These are phyloP conservation scores for Eleusine indica DNA, from an alignment of 176 grass and related monocot species.

Conservation along the genomic window DNA sequence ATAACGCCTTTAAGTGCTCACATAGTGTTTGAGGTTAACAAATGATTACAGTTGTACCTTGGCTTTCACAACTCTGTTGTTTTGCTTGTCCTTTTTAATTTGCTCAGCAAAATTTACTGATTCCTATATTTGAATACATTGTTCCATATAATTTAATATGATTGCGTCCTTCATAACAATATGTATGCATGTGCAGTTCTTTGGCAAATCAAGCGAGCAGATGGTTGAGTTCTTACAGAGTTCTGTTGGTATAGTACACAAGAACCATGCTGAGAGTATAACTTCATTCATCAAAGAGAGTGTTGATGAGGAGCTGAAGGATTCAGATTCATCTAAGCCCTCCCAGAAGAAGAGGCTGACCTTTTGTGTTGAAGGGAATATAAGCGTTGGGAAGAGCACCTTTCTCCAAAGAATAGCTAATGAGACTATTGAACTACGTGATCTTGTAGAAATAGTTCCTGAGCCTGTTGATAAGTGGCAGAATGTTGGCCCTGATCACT, in stretches of 20 bases:
- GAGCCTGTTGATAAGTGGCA: conserved; percentile 95
- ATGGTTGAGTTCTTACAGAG: conserved; percentile 93
- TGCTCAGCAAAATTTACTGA: background rate
- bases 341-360: conserved; percentile 75
- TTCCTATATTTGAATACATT: background rate
- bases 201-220: conserved; percentile 75
- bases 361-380: conserved; percentile 99
- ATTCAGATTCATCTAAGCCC: conserved; percentile 48
- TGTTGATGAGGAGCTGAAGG: conserved; percentile 76
- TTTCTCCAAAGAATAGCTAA: conserved; percentile 96
- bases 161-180: background rate
- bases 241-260: conserved; percentile 92
- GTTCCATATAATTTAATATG: background rate
- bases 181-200: conserved; percentile 59
- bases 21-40: background rate
- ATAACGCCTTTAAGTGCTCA: background rate
- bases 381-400: conserved; percentile 94
- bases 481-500: conserved; percentile 94
- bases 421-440: conserved; percentile 91
- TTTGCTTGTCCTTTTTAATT: background rate
- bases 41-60: background rate
- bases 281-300: conserved; percentile 92
- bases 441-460: conserved; percentile 96
- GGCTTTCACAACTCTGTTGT: background rate
- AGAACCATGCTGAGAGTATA: conserved; percentile 93